Evolutionary conservation across 1,139 yeast genomes (phyloP).

Genomic region (Blastobotrys indianensis): DNA sequence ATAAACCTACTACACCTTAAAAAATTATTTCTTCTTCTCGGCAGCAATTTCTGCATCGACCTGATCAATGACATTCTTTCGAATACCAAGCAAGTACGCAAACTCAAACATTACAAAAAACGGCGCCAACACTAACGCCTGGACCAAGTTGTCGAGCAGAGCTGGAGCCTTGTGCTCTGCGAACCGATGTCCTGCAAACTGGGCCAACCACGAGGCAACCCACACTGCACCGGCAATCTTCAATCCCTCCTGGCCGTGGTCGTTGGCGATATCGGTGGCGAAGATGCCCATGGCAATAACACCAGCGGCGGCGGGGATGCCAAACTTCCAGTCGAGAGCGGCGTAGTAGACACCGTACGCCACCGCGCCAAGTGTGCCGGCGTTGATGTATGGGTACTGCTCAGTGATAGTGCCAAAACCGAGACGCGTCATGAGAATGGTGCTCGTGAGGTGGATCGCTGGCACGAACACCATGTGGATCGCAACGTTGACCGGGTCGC

Average conservation of each 20-base stretch:
- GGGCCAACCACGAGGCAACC: conserved; percentile 67
- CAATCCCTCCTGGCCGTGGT: conserved; percentile 16
- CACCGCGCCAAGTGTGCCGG: conserved; percentile 37
- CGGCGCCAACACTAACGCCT: conserved; percentile 87
- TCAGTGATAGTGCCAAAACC: conserved; percentile 21
- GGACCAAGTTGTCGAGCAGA: conserved; percentile 69
- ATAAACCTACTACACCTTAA: background rate
- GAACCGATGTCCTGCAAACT: conserved; percentile 81
- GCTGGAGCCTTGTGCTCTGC: conserved; percentile 88
- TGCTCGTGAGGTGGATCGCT: conserved; percentile 53
- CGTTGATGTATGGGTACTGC: conserved; percentile 38
- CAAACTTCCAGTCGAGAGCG: conserved; percentile 38
- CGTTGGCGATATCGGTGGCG: conserved; percentile 21
- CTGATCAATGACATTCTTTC: conserved; percentile 46
- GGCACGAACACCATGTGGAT: conserved; percentile 84
- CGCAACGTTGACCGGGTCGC: conserved; percentile 50
- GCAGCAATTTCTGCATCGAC: conserved; percentile 42
- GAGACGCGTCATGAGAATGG: conserved; percentile 39
- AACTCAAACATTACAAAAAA: conserved; percentile 79
- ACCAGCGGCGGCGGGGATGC: conserved; percentile 38
- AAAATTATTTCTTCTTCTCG: background rate
- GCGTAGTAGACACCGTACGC: conserved; percentile 42
- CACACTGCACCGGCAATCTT: conserved; percentile 39
- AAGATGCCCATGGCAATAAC: conserved; percentile 28
- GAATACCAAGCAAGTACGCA: conserved; percentile 60